Conservation (phyloP, 108 stramenopile species). For the Cyclotella sp. region DNA sequence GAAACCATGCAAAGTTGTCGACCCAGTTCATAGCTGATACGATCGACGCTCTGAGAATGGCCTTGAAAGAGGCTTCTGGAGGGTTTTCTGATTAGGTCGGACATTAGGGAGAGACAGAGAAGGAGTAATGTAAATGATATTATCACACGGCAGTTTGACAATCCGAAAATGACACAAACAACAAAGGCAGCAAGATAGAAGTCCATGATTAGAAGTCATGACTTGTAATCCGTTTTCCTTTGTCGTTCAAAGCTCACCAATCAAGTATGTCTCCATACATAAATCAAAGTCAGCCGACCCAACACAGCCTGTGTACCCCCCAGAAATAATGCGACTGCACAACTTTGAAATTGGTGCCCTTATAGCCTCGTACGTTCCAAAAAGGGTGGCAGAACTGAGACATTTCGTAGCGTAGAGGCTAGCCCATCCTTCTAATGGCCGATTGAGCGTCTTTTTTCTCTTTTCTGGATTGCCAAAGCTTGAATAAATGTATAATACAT, state of each 20-base stretch:
- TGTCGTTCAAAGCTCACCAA: constrained; percentile 15
- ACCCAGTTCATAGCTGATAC: constrained; percentile 41
- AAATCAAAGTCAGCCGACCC: constrained; percentile 65
- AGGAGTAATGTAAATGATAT: no score
- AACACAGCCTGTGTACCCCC: constrained; percentile 69
- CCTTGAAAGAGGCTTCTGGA: constrained; percentile 58
- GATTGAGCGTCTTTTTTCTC: constrained; percentile 56
- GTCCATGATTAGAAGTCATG: no score
- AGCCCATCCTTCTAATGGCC: constrained; percentile 62
- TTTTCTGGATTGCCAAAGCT: constrained; percentile 62
- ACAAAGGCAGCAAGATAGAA: no score
- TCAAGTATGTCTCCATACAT: constrained; percentile 70
- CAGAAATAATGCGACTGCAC: constrained; percentile 61
- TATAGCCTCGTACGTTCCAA: constrained; percentile 76
- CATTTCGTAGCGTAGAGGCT: constrained; percentile 61
- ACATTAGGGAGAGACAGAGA: neutral
- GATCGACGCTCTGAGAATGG: constrained; percentile 56
- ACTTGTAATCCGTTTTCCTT: no score
- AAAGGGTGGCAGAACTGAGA: constrained; percentile 64
- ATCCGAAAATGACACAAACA: no score
- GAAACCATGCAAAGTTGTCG: constrained; percentile 39
- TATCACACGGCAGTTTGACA: no score
- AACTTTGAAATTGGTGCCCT: constrained; percentile 57
- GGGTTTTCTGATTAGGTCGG: constrained; percentile 44
- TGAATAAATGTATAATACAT: constrained; percentile 64